These are phyloP conservation scores for Entomortierella chlamydospora DNA, from an alignment of 192 early-diverging fungal species.

Conservation along the genomic window DNA sequence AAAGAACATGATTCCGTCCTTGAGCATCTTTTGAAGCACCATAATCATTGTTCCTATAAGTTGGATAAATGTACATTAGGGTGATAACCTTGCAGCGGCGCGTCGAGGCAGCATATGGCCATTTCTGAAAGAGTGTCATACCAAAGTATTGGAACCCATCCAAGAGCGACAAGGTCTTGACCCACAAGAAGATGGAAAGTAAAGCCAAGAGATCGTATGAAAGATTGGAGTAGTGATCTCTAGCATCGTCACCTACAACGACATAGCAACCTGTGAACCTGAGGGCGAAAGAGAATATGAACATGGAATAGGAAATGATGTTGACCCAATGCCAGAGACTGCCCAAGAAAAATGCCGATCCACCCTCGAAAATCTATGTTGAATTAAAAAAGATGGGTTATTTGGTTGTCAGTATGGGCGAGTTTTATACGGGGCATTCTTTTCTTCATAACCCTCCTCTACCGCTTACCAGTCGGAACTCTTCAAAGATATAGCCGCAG, in stretches of 20 bases:
- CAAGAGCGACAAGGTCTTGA: constrained; percentile 40
- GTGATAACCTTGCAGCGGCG: neutral
- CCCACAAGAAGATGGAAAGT: constrained; percentile 49
- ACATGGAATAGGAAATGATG: constrained; percentile 51
- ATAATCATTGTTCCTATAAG: constrained; percentile 53
- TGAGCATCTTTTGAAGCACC: constrained; percentile 56
- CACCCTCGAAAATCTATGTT: constrained; percentile 51
- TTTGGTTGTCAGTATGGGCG: neutral
- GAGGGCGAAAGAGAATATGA: constrained; percentile 46
- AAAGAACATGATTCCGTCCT: constrained; percentile 59
- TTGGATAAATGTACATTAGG: neutral
- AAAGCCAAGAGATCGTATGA: constrained; percentile 50
- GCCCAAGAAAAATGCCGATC: constrained; percentile 49
- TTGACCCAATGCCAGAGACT: constrained; percentile 57
- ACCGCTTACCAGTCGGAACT: constrained; percentile 45
- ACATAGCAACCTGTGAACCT: constrained; percentile 35
- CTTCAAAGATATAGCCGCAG: constrained; percentile 53
- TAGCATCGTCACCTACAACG: neutral
- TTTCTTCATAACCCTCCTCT: neutral
- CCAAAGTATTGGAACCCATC: constrained; percentile 55
- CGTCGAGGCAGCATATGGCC: neutral
- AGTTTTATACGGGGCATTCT: too few species aligned
- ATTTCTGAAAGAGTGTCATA: neutral
- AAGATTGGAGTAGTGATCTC: constrained; percentile 11
- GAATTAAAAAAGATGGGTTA: neutral